A percentile compares a stretch with the other conserved stretches of the same genome.
Conservation (phyloP, 2,329 filamentous ascomycete genomes). For the Cercospora sp. region DNA sequence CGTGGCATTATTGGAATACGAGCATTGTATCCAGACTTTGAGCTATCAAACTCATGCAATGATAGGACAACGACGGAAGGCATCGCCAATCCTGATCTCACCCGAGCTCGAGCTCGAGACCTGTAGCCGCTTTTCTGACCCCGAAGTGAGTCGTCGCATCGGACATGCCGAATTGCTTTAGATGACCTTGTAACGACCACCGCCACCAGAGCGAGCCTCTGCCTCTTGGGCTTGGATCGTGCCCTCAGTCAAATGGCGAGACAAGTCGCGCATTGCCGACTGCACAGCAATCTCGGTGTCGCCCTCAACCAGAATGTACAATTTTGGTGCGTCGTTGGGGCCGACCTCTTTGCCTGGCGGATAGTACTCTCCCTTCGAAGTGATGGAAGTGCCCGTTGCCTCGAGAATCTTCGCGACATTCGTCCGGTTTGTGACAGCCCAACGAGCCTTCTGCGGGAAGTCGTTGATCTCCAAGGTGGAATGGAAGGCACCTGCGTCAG, state of each 20-base stretch:
- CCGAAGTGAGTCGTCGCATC: not conserved
- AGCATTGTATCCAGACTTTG: not conserved
- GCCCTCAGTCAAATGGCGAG: slow-evolving; percentile 82
- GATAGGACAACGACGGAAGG: not conserved
- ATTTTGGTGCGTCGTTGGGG: slow-evolving; percentile 76
- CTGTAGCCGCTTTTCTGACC: not conserved
- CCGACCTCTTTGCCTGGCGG: slow-evolving; percentile 75
- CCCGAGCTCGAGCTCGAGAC: not conserved
- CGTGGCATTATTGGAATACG: not conserved
- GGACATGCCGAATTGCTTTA: slow-evolving; percentile 40
- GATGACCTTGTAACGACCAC: slow-evolving; percentile 76
- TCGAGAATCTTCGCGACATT: slow-evolving; percentile 99
- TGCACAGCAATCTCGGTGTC: slow-evolving; percentile 92
- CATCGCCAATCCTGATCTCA: not conserved
- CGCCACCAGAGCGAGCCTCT: slow-evolving; percentile 72
- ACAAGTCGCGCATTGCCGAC: slow-evolving; percentile 86
- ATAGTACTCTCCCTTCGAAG: slow-evolving; percentile 94
- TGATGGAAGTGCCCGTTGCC: slow-evolving; percentile 91
- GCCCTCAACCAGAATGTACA: slow-evolving; percentile 96
- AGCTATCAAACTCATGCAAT: not conserved
- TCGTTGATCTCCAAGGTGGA: slow-evolving; percentile 98
- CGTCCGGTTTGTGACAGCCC: slow-evolving; percentile 97
- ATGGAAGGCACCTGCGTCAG: slow-evolving; percentile 94
- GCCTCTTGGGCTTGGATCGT: slow-evolving; percentile 88
- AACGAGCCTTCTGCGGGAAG: slow-evolving; percentile 96